A percentile compares a stretch with the other conserved stretches of the same genome.
These are phyloP conservation scores for Periglandula ipomoeae DNA, from an alignment of 2,329 filamentous ascomycete species.

Conservation along the genomic window DNA sequence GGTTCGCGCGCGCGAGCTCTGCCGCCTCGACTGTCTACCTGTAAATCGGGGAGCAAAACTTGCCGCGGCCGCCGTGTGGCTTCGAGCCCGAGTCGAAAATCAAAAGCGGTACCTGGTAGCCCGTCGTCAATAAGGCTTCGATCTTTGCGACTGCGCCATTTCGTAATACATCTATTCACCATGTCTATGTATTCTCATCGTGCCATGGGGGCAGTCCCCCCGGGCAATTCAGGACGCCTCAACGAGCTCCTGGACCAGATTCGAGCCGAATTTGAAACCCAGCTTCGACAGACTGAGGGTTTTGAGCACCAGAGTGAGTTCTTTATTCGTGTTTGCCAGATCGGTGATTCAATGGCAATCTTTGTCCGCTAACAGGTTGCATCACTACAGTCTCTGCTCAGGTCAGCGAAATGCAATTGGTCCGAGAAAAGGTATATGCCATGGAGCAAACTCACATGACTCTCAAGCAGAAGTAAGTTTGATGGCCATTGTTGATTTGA, in stretches of 20 bases:
- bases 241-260: slow-evolving; percentile 89
- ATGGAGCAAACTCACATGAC: slow-evolving; percentile 84
- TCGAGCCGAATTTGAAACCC: slow-evolving; percentile 81
- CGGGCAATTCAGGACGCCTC: slow-evolving; percentile 53
- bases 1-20: slow-evolving; percentile 1
- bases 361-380: not conserved
- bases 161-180: slow-evolving; percentile 4
- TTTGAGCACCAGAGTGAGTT: slow-evolving; percentile 88
- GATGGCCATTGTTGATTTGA: slow-evolving; percentile 1
- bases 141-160: not conserved
- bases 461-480: slow-evolving; percentile 80
- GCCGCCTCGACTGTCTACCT: not conserved
- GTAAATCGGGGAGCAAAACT: not conserved
- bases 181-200: slow-evolving; percentile 89
- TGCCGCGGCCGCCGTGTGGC: not conserved
- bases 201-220: slow-evolving; percentile 65
- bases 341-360: not conserved
- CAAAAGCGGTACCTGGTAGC: not conserved
- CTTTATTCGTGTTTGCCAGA: not conserved
- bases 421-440: slow-evolving; percentile 85
- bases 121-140: not conserved
- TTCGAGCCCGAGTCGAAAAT: not conserved
- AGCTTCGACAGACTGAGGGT: slow-evolving; percentile 70
- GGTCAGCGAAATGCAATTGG: slow-evolving; percentile 89
- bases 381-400: slow-evolving; percentile 65